These are phyloP conservation scores for Sambucus nigra DNA, from an alignment of 129 eudicot genomes.

Conservation along the genomic window DNA sequence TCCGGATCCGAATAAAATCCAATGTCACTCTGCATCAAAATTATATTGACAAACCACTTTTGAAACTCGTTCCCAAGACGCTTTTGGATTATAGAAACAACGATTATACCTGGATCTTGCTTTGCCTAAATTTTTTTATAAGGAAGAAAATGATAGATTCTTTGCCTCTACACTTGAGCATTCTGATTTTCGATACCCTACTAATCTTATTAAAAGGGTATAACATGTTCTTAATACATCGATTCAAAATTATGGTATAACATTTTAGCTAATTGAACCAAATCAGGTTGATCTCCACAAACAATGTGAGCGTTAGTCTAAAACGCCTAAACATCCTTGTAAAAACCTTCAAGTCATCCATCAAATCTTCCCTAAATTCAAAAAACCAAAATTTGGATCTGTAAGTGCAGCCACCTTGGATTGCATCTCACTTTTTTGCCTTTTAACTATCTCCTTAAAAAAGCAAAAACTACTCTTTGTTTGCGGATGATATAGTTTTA, in stretches of 20 bases:
- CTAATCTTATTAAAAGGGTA: conserved; percentile 11
- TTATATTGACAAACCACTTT: conserved; percentile 61
- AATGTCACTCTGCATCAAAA: conserved; percentile 64
- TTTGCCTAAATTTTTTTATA: too few relatives aligned
- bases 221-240: conserved; percentile 33
- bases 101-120: conserved; percentile 28
- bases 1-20: too few relatives aligned
- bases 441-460: too few relatives aligned
- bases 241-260: conserved; percentile 26
- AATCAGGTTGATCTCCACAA: conserved; percentile 16
- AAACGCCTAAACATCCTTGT: conserved; percentile 47
- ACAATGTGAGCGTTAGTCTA: conserved; percentile 28
- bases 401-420: too few relatives aligned
- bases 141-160: too few relatives aligned
- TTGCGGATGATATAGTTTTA: too few relatives aligned
- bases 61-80: conserved; percentile 60
- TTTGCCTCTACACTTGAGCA: conserved; percentile 16
- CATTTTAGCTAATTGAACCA: conserved; percentile 21
- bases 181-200: conserved; percentile 12
- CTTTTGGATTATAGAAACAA: conserved; percentile 25
- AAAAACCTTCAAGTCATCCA: conserved; percentile 51
- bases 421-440: too few relatives aligned
- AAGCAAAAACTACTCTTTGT: too few relatives aligned
- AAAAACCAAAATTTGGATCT: too few relatives aligned
- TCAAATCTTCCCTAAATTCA: too few relatives aligned